Conservation (phyloP, 164 flowering plant genomes). For the Aristolochia contorta region DNA sequence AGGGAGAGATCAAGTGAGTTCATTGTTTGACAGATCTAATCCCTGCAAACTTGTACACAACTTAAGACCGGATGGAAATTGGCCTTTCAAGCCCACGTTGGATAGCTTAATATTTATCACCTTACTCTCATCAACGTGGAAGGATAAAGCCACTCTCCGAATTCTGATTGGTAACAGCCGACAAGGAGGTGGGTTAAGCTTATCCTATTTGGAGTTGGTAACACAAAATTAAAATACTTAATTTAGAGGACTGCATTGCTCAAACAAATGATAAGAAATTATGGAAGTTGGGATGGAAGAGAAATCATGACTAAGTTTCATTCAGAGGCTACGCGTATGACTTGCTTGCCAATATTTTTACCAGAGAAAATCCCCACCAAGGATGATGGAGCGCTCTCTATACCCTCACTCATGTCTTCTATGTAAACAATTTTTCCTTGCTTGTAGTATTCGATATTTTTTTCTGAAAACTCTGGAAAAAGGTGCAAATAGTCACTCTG, state of each 20-base stretch:
- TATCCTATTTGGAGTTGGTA: too few species aligned
- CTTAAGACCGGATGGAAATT: conserved; percentile 47
- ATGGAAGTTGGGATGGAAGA: too few species aligned
- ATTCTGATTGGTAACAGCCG: too few species aligned
- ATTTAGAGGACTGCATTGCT: too few species aligned
- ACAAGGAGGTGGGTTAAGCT: too few species aligned
- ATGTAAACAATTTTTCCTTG: conserved; percentile 49
- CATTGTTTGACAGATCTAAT: conserved; percentile 61
- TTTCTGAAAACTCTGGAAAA: conserved; percentile 39
- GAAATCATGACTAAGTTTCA: too few species aligned
- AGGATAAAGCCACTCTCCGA: too few species aligned
- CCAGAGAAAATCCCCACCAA: conserved; percentile 49
- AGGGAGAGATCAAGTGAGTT: conserved; percentile 48
- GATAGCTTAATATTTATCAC: conserved; percentile 52
- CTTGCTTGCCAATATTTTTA: conserved; percentile 60
- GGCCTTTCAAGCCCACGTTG: conserved; percentile 54
- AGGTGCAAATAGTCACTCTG: conserved; percentile 44
- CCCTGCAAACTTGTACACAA: conserved; percentile 59
- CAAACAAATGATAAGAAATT: too few species aligned
- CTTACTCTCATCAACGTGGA: conserved; percentile 55
- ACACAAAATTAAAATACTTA: too few species aligned
- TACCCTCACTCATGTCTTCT: conserved; percentile 52
- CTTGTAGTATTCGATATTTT: conserved; percentile 23
- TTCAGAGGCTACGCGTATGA: conserved; percentile 37
- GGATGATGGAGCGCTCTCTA: conserved; percentile 54